Conservation (phyloP, 768 basidiomycete species). For the Kwoniella pini region DNA sequence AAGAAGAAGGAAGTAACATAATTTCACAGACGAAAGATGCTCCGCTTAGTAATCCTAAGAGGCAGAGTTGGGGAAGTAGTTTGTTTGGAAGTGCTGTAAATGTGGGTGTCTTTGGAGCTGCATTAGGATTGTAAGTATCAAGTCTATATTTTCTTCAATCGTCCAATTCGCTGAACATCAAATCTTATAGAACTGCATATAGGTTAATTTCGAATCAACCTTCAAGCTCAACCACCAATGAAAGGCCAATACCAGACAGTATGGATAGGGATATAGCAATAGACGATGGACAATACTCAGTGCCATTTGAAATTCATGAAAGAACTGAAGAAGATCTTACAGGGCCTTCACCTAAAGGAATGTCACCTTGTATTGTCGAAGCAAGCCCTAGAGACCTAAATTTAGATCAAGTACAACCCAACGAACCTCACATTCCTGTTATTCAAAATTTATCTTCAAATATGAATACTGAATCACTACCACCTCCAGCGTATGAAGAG, state of each 20-base stretch:
- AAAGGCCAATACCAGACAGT: background rate
- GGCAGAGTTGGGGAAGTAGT: constrained; percentile 13
- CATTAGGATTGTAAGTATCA: constrained; percentile 21
- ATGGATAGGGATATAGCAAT: background rate
- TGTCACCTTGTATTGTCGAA: too few relatives aligned
- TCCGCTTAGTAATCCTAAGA: background rate
- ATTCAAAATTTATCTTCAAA: background rate
- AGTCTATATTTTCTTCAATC: background rate
- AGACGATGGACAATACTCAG: too few relatives aligned
- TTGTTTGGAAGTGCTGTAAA: constrained; percentile 13
- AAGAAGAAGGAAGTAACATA: background rate
- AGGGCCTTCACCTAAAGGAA: too few relatives aligned
- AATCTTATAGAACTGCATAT: constrained; percentile 21
- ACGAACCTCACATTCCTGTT: background rate
- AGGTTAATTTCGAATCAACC: constrained; percentile 15
- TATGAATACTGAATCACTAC: background rate
- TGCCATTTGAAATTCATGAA: too few relatives aligned
- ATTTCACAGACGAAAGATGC: background rate
- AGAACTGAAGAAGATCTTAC: too few relatives aligned
- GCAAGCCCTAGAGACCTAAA: too few relatives aligned
- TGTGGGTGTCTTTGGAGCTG: constrained; percentile 22
- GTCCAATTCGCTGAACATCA: background rate
- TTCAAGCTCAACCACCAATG: background rate
- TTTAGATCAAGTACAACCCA: background rate
- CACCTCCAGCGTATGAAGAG: constrained; percentile 29